Evolutionary conservation across 371 early-diverging fungal species (phyloP).

Genomic region (Mycotypha africana): DNA sequence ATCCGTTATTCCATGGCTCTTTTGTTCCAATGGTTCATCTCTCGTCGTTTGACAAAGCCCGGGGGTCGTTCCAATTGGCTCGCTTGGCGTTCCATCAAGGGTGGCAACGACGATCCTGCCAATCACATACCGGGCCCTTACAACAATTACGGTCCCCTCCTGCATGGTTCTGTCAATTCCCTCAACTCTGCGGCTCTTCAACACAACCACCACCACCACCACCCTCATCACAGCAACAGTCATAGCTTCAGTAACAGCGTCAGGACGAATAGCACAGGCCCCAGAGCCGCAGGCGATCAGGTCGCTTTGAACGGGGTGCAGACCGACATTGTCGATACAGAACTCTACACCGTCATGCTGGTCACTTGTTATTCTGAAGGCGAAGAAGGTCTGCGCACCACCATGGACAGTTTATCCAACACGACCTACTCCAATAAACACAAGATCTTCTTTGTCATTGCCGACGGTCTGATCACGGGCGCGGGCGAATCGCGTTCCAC

Average conservation of each 20-base stretch:
- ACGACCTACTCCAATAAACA: constrained; percentile 60
- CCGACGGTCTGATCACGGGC: constrained; percentile 42
- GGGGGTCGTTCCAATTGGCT: constrained; percentile 44
- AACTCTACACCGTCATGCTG: constrained; percentile 50
- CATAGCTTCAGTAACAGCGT: constrained; percentile 18
- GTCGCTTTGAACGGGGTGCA: constrained; percentile 13
- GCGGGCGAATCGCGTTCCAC: constrained; percentile 42
- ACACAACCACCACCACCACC: too few species aligned
- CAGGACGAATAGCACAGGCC: constrained; percentile 12
- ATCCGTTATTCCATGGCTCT: constrained; percentile 55
- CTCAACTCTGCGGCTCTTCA: constrained; percentile 12
- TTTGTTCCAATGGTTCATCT: constrained; percentile 55
- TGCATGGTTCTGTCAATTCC: constrained; percentile 13
- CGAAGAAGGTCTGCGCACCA: constrained; percentile 67
- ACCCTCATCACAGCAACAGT: too few species aligned
- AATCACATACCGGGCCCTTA: constrained; percentile 43
- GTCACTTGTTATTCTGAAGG: constrained; percentile 81
- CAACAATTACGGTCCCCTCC: constrained; percentile 32
- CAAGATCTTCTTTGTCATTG: constrained; percentile 45
- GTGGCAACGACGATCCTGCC: constrained; percentile 46
- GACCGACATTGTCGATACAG: constrained; percentile 36
- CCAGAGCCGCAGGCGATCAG: background rate
- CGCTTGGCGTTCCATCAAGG: constrained; percentile 46
- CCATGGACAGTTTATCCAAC: constrained; percentile 79
- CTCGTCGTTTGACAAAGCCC: constrained; percentile 34